Evolutionary conservation across 805 yeast genomes (phyloP), one percentile per base, ranked within the genome.

Genomic region (Metschnikowia baotianmanensis): DNA sequence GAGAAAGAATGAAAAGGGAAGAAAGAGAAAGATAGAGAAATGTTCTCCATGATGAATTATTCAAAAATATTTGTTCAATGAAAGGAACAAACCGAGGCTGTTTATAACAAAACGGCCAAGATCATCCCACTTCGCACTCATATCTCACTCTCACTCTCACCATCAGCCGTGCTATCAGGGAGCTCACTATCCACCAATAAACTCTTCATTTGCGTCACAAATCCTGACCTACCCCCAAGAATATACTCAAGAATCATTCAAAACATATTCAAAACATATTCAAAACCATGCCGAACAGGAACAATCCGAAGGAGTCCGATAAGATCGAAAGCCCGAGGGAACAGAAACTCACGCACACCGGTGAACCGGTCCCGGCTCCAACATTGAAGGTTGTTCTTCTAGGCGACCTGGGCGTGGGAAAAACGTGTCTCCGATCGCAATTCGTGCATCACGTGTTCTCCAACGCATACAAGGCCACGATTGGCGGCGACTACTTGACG

Each of bases 331-430:
- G 15, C 13, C 28, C 4, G 7, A 25, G 13, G 7, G 7, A 15
- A 25, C n/a, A n/a, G n/a, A n/a, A n/a, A n/a, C n/a, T 23, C 26
- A 23, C 26, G 26, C n/a, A 3, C 10, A n/a, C 24, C 16, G n/a
- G 17, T 6, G 4, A 17, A 8, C 18, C 34, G 24, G 28, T 24
- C 33, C 22, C 28, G 3, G 18, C 19, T 22, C 42, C 46, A 13
- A 59, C 63, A 16, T 51, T 75, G 26, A 77, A 78, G 56, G 78
- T 77, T 41, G 72, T 78, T n/a, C 55, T 78, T 26, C 51, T 78
- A 11, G 83, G 83, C 2, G 81, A 78, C 56, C 76, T 73, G 59
- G 76, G 78, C 3, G 83, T 78, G 12, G 83, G 83, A 4, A 78
- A 78, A 48, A 78, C 82, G 11, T 76, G 82, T 36, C 58, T 78